These are phyloP conservation scores for Cornus kousa DNA, from an alignment of 148 eudicot species.

Conservation along the genomic window DNA sequence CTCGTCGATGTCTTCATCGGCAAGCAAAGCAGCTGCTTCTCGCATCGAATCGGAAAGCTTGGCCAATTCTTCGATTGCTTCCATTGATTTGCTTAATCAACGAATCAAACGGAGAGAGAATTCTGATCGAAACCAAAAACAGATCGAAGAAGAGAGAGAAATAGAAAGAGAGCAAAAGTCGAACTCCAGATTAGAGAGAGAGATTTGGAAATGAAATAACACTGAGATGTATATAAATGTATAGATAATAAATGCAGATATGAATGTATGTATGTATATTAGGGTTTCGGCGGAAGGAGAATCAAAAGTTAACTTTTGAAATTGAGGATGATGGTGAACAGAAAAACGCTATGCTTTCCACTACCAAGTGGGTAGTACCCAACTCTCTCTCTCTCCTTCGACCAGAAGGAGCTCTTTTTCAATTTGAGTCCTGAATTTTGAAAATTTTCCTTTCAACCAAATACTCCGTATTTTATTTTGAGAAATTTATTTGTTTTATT, in stretches of 20 bases:
- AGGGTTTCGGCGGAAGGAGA: slow-evolving; percentile 15
- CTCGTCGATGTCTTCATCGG: slow-evolving; percentile 86
- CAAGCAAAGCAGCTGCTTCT: slow-evolving; percentile 81
- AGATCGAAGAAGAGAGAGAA: background rate
- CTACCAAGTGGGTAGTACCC: too few relatives aligned
- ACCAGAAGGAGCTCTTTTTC: too few relatives aligned
- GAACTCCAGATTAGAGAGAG: background rate
- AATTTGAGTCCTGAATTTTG: too few relatives aligned
- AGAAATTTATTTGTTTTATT: too few relatives aligned
- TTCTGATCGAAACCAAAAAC: slow-evolving; percentile 2
- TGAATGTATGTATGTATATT: background rate
- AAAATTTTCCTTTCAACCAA: too few relatives aligned
- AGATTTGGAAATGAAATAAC: background rate
- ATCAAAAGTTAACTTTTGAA: too few relatives aligned
- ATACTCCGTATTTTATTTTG: too few relatives aligned
- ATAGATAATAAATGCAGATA: background rate
- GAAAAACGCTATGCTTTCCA: background rate
- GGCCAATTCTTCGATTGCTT: slow-evolving; percentile 86
- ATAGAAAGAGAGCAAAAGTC: too few relatives aligned
- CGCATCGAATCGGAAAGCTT: slow-evolving; percentile 90
- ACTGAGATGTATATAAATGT: background rate
- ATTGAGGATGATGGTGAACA: background rate
- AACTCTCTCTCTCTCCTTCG: too few relatives aligned
- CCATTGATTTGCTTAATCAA: slow-evolving; percentile 46
- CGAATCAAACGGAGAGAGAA: background rate